Percentiles rank a stretch among this genome's conserved stretches.
phyloP scores from a whole-genome alignment of 345 rosid genomes.

The Lumnitzera racemosa region DNA sequence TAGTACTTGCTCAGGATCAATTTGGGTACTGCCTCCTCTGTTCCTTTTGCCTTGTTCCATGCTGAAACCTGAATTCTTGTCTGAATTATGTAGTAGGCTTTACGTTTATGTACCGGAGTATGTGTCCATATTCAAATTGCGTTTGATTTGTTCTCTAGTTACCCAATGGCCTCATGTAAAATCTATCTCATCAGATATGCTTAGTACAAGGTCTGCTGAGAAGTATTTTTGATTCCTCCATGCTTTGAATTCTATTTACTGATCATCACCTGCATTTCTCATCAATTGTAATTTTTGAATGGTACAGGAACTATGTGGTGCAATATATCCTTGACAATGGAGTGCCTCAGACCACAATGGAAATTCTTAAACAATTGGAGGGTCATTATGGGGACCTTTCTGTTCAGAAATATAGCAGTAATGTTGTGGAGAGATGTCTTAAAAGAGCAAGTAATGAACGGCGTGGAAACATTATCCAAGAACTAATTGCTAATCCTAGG shows the following conservation, averaged over 20 bases:
- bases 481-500: slow-evolving; percentile 47
- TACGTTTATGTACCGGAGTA: no score
- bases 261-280: no score
- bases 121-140: no score
- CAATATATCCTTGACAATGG: slow-evolving; percentile 11
- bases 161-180: no score
- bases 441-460: slow-evolving; percentile 45
- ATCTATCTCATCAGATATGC: no score
- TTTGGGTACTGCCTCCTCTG: slow-evolving; percentile 43
- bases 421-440: slow-evolving; percentile 82
- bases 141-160: no score
- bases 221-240: no score
- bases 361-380: slow-evolving; percentile 53
- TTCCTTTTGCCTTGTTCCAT: neutral
- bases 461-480: slow-evolving; percentile 34
- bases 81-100: no score
- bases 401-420: slow-evolving; percentile 85
- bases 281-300: no score
- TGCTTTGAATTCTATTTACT: no score
- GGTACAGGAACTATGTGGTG: slow-evolving; percentile 16
- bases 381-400: slow-evolving; percentile 71
- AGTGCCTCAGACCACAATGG: slow-evolving; percentile 39
- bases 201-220: no score
- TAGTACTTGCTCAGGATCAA: slow-evolving; percentile 68
- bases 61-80: no score